A percentile compares a stretch with the other conserved stretches of the same genome.
Conservation (phyloP, 2,329 filamentous ascomycete genomes). For the Hypomyces rosellus region DNA sequence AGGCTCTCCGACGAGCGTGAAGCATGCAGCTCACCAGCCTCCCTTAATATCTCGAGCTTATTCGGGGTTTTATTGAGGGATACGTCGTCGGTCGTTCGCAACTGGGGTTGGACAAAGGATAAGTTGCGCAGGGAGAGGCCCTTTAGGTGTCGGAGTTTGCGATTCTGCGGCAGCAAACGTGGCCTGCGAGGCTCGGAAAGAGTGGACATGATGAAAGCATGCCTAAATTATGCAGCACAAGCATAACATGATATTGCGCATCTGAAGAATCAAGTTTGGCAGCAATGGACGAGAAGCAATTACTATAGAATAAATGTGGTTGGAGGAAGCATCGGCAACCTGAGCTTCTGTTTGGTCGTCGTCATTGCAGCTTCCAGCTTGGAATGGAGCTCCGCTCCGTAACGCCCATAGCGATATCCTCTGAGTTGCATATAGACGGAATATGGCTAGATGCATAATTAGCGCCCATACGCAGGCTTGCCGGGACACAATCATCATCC, state of each 20-base stretch:
- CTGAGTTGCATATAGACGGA: neutral
- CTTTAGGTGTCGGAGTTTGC: constrained; percentile 79
- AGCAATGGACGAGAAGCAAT: constrained; percentile 1
- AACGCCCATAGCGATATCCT: constrained; percentile 3
- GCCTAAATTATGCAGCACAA: constrained; percentile 1
- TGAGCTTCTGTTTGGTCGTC: constrained; percentile 1
- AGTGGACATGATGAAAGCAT: constrained; percentile 25
- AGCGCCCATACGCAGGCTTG: too few species aligned
- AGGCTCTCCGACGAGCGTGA: constrained; percentile 50
- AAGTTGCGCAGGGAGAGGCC: constrained; percentile 85
- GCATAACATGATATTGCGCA: constrained; percentile 5
- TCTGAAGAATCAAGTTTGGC: neutral
- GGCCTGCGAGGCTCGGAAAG: constrained; percentile 38
- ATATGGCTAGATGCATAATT: neutral
- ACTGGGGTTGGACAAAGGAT: constrained; percentile 53
- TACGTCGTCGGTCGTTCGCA: constrained; percentile 72
- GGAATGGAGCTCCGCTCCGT: neutral
- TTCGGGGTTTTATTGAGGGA: constrained; percentile 63
- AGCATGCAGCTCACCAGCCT: constrained; percentile 44
- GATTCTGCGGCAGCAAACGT: constrained; percentile 64
- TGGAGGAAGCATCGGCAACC: too few species aligned
- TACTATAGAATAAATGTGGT: neutral
- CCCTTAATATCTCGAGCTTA: constrained; percentile 52
- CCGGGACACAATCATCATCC: neutral
- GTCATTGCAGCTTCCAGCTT: constrained; percentile 3